These are phyloP conservation scores for Pachyrhizus erosus DNA, from an alignment of 306 rosid species.

Conservation along the genomic window DNA sequence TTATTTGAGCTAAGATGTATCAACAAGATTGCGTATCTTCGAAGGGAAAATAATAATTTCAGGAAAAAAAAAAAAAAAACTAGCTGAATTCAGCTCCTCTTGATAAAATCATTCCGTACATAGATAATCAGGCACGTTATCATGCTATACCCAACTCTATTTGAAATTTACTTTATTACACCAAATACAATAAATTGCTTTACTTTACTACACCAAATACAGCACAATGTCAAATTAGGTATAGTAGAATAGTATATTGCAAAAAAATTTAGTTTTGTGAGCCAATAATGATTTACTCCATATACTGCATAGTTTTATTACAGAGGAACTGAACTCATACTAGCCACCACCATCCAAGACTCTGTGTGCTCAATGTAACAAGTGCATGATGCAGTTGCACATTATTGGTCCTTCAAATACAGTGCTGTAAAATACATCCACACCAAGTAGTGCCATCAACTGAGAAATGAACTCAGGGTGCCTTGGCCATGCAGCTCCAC, in stretches of 20 bases:
- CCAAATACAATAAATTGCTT: too few species aligned
- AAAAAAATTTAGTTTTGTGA: background rate
- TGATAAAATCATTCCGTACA: background rate
- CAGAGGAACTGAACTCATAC: conserved; percentile 1
- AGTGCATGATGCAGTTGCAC: conserved; percentile 10
- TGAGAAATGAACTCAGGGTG: conserved; percentile 89
- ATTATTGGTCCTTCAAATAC: conserved; percentile 30
- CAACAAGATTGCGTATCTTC: background rate
- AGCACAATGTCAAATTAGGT: background rate
- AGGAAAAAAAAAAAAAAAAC: background rate
- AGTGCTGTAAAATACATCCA: background rate
- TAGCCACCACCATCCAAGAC: background rate
- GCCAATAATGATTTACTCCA: background rate
- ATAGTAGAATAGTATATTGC: background rate
- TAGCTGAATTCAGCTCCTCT: background rate
- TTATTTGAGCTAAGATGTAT: background rate
- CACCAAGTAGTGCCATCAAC: conserved; percentile 71
- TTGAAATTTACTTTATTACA: background rate
- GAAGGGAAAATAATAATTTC: background rate
- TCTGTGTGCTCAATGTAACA: background rate
- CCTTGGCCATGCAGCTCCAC: conserved; percentile 91
- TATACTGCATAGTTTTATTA: background rate
- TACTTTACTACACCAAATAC: too few species aligned
- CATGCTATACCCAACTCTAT: background rate
- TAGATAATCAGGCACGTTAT: background rate